Conservation (phyloP, 805 yeast genomes). For the Kregervanrija pseudodelftensis region DNA sequence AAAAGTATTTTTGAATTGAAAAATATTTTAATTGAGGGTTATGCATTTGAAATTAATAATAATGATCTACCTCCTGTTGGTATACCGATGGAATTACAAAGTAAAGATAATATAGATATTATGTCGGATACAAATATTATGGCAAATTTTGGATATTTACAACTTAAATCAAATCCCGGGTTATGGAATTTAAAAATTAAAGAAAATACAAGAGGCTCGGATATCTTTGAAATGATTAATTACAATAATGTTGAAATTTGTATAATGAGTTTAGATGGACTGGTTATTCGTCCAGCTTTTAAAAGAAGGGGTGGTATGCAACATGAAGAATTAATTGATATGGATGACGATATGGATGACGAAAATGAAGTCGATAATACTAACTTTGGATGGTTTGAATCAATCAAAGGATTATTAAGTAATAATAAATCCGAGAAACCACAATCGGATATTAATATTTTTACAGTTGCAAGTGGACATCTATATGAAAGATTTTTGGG, state of each 20-base stretch:
- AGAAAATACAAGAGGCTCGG: slow-evolving; percentile 32
- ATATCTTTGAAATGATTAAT: slow-evolving; percentile 32
- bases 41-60: slow-evolving; percentile 39
- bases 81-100: slow-evolving; percentile 36
- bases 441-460: slow-evolving; percentile 67
- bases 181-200: slow-evolving; percentile 48
- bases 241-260: slow-evolving; percentile 20
- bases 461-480: slow-evolving; percentile 79
- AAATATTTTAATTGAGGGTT: slow-evolving; percentile 63
- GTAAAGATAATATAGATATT: slow-evolving; percentile 10
- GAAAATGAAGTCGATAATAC: neutral
- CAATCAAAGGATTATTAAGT: neutral
- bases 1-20: slow-evolving; percentile 45
- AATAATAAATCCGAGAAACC: slow-evolving; percentile 2
- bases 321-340: neutral
- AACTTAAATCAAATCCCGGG: slow-evolving; percentile 70
- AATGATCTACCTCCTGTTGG: slow-evolving; percentile 39
- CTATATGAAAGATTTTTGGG: slow-evolving; percentile 65
- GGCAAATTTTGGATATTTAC: slow-evolving; percentile 80
- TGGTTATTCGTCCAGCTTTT: slow-evolving; percentile 35
- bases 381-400: too few relatives aligned
- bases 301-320: slow-evolving; percentile 22
- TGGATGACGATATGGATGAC: slow-evolving; percentile 5
- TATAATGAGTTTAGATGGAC: slow-evolving; percentile 39
- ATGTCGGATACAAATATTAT: slow-evolving; percentile 59